A percentile compares a stretch with the other conserved stretches of the same genome.
phyloP scores from a whole-genome alignment of 306 rosid genomes.

The Coriaria nepalensis region DNA sequence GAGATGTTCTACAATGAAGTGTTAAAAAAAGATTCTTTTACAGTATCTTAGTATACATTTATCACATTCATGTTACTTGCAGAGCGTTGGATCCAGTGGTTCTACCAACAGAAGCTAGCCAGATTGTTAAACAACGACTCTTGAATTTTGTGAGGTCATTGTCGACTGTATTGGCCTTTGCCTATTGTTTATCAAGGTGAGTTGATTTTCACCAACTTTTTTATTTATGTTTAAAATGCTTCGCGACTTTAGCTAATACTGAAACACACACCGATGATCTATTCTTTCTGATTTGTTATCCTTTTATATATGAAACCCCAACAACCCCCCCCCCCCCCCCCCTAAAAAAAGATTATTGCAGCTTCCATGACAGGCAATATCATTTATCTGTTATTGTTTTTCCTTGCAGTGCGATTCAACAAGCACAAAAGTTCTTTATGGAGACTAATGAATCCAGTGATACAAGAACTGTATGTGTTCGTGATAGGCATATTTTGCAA shows the following conservation, averaged over 20 bases:
- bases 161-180: conserved; percentile 74
- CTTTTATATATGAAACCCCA: no score
- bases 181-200: conserved; percentile 88
- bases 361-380: conserved; percentile 12
- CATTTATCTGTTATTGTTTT: no score
- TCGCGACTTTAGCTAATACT: conserved; percentile 10
- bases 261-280: no score
- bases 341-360: background rate
- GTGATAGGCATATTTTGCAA: no score
- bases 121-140: conserved; percentile 67
- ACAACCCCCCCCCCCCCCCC: no score
- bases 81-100: conserved; percentile 71
- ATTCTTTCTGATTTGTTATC: no score
- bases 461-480: conserved; percentile 48
- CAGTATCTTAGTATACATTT: conserved; percentile 4
- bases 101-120: conserved; percentile 61
- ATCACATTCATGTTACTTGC: conserved; percentile 19
- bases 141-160: conserved; percentile 69
- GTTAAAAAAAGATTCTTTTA: background rate
- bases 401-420: conserved; percentile 61
- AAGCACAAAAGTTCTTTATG: conserved; percentile 53
- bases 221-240: conserved; percentile 10
- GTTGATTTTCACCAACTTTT: conserved; percentile 11
- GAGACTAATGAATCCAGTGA: conserved; percentile 54
- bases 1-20: background rate